A percentile compares a stretch with the other conserved stretches of the same genome.
These are phyloP conservation scores for Hypoxylon crocopeplum DNA, from an alignment of 495 filamentous ascomycete species.

Conservation along the genomic window DNA sequence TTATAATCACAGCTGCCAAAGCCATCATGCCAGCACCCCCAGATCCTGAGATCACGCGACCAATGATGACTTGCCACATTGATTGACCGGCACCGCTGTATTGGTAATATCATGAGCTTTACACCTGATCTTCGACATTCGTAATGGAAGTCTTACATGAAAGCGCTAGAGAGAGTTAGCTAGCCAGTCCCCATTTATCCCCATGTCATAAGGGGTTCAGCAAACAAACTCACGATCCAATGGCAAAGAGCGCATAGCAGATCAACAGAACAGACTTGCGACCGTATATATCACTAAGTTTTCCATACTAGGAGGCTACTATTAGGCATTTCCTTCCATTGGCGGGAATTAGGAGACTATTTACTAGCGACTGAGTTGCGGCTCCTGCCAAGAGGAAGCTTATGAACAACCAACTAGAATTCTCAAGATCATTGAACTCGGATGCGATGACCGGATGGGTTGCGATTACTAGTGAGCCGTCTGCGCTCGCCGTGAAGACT, in stretches of 20 bases:
- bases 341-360: not conserved
- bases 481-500: conserved; percentile 69
- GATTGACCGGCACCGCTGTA: conserved; percentile 57
- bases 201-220: too few relatives aligned
- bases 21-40: conserved; percentile 65
- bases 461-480: conserved; percentile 68
- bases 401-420: conserved; percentile 72
- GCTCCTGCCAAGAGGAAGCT: conserved; percentile 66
- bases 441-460: conserved; percentile 69
- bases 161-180: conserved; percentile 47
- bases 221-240: conserved; percentile 54
- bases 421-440: conserved; percentile 65
- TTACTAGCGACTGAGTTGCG: conserved; percentile 66
- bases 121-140: conserved; percentile 44
- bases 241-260: conserved; percentile 51
- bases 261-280: conserved; percentile 49
- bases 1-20: conserved; percentile 66
- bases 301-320: conserved; percentile 48
- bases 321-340: not conserved
- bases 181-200: too few relatives aligned
- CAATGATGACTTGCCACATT: conserved; percentile 62
- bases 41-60: conserved; percentile 64
- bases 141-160: conserved; percentile 53
- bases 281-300: conserved; percentile 59
- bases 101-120: not conserved